Base-by-base conservation (phyloP, 495 filamentous ascomycete genomes). In the Mytilinidion resinicola region DNA sequence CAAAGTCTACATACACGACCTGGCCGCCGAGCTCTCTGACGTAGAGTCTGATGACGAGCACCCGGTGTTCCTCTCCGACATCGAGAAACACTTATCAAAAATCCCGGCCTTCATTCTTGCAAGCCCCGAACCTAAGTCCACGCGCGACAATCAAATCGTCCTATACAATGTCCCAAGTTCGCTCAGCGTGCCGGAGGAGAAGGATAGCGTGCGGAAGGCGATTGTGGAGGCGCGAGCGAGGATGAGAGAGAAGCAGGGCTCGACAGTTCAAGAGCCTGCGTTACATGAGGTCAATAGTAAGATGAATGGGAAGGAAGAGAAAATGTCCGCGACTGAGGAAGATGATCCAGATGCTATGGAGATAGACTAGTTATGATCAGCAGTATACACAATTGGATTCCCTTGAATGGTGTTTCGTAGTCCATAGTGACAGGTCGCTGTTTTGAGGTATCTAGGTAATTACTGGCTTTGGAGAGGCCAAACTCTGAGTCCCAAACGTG, bases 1-100 rank as follows among this genome's bases (percentile, higher is more conserved):
- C 71, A 89, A 85, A 56, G 81, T 96, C 52, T 98, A 91, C 76
- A 90, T 98, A 67, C 81, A 91, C 76, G 82, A 93, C 69, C 76
- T 98, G 21, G 93, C 95, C 62, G 87, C 82, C 53, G 92, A 98
- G 74, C 80, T 96, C 41, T 84, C 83, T 0, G 86, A 88, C 8
- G 67, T 75, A 21, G 81, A 84, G 19, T 63, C 43, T 70, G 68
- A 76, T 14, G 63, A 72, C 6, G 73, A 73, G 46, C 78, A 74
- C 51, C 73, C 95, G 11, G 74, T 90, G 55, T 90, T 96, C 71
- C 75, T 93, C 0, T 85, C 91, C 0, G 88, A 93, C 67, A 87
- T 96, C 53, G 85, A 91, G 62, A 88, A 86, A 70, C 85, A 84
- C 60, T 74, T 96, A 39, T 80, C 78, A 55, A 81, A 82, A 61